Base-by-base conservation (phyloP, 345 rosid genomes). In the Combretum micranthum region DNA sequence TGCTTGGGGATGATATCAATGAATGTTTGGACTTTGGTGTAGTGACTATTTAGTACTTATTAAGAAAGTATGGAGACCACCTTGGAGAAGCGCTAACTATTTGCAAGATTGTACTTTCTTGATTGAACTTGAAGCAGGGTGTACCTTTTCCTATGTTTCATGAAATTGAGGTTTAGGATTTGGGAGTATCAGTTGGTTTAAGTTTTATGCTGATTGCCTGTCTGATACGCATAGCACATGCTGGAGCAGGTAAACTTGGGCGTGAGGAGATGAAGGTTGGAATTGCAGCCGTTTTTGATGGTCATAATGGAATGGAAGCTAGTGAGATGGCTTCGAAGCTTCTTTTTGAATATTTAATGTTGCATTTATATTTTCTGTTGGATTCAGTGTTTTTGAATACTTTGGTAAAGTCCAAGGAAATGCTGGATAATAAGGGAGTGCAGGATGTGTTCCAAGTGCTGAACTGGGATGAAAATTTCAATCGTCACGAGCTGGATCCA, bases 271-370 rank as follows among this genome's bases (percentile, higher is more conserved):
- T 86, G 43, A 42, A 48, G n/a, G 90, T 88, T 44, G 96, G 91
- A 59, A 71, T 91, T 47, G 80, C 79, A 37, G 96, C 95, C 15
- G 95, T 88, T 61, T 91, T 91, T 76, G 97, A 91, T 47, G 98
- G 98, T 19, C 98, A 91, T 62, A 91, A 87, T 72, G 98, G 98
- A 26, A 90, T 91, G 16, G 98, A 91, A 76, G 98, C 98, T 53
- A 91, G 98, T 69, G 98, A 91, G 62, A 85, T 91, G 96, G 95
- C 98, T 64, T 88, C 95, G 0, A 84, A 80, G 62, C 87, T 83
- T 69, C 60, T 91, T 32, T 63, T 91, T 67, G 96, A 91, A 64
- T 91, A 91, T 77, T 86, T 91, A 72, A 82, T 88, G 52, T 64
- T 91, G 77, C 98, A 91, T 67, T 80, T 86, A 6, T 85, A 80